Conservation (phyloP, 768 basidiomycete genomes). For the Dioszegia hungarica region DNA sequence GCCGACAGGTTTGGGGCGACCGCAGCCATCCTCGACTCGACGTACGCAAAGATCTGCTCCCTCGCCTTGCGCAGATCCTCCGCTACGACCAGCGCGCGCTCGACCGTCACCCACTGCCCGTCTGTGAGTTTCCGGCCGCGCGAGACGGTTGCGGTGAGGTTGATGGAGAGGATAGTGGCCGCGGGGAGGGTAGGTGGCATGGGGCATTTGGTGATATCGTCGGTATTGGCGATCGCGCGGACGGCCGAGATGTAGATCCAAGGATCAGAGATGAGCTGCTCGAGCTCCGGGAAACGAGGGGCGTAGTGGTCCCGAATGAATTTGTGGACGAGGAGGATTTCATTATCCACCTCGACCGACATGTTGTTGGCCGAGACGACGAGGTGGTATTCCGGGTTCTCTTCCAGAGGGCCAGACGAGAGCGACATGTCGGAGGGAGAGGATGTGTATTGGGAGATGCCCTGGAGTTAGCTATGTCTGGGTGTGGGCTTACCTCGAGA, state of each 20-base stretch:
- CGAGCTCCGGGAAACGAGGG: conserved; percentile 90
- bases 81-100: conserved; percentile 81
- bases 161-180: conserved; percentile 91
- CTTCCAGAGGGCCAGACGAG: conserved; percentile 62
- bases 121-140: conserved; percentile 67
- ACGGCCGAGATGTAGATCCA: conserved; percentile 89
- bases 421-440: conserved; percentile 74
- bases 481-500: conserved; percentile 58
- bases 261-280: conserved; percentile 88
- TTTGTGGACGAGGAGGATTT: conserved; percentile 96
- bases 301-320: conserved; percentile 98
- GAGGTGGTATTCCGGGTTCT: conserved; percentile 91
- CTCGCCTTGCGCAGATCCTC: conserved; percentile 82
- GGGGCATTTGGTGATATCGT: conserved; percentile 82
- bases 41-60: conserved; percentile 97
- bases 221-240: conserved; percentile 75
- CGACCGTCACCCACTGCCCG: conserved; percentile 71
- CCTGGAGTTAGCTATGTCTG: conserved; percentile 53
- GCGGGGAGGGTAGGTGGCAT: conserved; percentile 73
- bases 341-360: conserved; percentile 96
- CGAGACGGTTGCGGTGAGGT: conserved; percentile 89
- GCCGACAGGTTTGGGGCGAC: conserved; percentile 97
- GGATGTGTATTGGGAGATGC: conserved; percentile 78
- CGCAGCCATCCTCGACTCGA: conserved; percentile 96
- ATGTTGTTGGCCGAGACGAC: conserved; percentile 98